phyloP scores from a whole-genome alignment of 306 rosid species.

The Boehmeria nivea region DNA sequence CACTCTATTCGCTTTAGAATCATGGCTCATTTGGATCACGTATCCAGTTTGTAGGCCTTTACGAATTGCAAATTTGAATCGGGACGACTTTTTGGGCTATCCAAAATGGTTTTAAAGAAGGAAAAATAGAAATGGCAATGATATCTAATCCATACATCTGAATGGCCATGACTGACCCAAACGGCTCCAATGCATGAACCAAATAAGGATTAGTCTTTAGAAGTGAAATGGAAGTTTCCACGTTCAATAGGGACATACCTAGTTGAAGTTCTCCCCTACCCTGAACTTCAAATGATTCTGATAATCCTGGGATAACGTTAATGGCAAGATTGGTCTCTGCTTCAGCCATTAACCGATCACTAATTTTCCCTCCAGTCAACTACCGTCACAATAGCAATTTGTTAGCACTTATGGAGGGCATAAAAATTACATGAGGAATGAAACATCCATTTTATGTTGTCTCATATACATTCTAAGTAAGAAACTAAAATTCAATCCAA shows the following conservation, averaged over 20 bases:
- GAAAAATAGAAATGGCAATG: too few species aligned
- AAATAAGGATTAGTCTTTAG: neutral
- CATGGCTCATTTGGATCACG: too few species aligned
- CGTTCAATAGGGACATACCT: constrained; percentile 47
- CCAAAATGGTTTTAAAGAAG: too few species aligned
- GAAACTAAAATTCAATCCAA: too few species aligned
- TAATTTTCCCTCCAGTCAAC: constrained; percentile 93
- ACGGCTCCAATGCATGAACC: neutral
- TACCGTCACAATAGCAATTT: constrained; percentile 32
- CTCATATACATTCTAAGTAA: too few species aligned
- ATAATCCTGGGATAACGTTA: constrained; percentile 89
- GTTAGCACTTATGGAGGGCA: constrained; percentile 21
- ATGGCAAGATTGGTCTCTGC: constrained; percentile 98
- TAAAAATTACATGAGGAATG: neutral
- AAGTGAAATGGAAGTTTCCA: constrained; percentile 14
- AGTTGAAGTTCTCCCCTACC: constrained; percentile 99
- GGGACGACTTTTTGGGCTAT: too few species aligned
- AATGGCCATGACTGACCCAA: too few species aligned
- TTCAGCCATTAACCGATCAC: constrained; percentile 85
- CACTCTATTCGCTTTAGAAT: too few species aligned
- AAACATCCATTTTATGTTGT: too few species aligned
- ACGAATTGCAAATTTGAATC: too few species aligned
- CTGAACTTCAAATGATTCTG: constrained; percentile 94
- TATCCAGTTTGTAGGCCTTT: too few species aligned
- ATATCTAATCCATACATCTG: too few species aligned